A percentile compares a stretch with the other conserved stretches of the same genome.
These are phyloP conservation scores for Leishmania tarentolae DNA, from an alignment of 208 protist species.

Conservation along the genomic window DNA sequence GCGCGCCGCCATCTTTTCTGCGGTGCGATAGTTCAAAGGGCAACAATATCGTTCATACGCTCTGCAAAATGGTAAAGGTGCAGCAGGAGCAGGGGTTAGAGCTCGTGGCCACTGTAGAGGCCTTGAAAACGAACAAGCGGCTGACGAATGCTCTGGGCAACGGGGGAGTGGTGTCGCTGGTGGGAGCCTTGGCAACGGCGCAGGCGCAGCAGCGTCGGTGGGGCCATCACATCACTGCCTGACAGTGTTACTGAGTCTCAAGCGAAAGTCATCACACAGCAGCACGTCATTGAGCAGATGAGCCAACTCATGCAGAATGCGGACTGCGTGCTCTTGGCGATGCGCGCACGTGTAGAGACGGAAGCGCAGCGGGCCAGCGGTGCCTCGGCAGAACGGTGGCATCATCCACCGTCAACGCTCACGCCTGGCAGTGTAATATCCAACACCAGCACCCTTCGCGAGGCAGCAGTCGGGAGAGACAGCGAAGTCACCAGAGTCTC, in stretches of 20 bases:
- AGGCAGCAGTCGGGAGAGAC: neutral
- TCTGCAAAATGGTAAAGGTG: constrained; percentile 40
- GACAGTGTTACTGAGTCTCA: constrained; percentile 24
- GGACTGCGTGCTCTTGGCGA: constrained; percentile 35
- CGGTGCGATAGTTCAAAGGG: constrained; percentile 53
- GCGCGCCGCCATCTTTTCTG: constrained; percentile 43
- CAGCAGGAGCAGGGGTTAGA: constrained; percentile 39
- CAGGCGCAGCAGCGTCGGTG: neutral
- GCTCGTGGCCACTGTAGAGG: constrained; percentile 38
- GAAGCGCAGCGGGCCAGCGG: constrained; percentile 14
- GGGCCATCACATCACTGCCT: neutral
- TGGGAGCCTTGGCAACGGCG: neutral
- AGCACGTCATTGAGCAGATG: constrained; percentile 39
- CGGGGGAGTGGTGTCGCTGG: neutral
- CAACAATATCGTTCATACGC: constrained; percentile 46
- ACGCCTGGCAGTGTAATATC: neutral
- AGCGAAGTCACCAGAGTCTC: constrained; percentile 25
- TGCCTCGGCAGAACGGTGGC: neutral
- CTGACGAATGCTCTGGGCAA: constrained; percentile 18
- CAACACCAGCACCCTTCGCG: neutral
- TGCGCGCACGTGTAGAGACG: constrained; percentile 38
- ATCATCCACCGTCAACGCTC: constrained; percentile 20
- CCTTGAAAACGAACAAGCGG: constrained; percentile 37
- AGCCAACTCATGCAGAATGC: constrained; percentile 45
- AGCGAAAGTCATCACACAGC: constrained; percentile 31